Conservation (phyloP, 176 grass and related monocot genomes). For the Miscanthus lutarioriparius region DNA sequence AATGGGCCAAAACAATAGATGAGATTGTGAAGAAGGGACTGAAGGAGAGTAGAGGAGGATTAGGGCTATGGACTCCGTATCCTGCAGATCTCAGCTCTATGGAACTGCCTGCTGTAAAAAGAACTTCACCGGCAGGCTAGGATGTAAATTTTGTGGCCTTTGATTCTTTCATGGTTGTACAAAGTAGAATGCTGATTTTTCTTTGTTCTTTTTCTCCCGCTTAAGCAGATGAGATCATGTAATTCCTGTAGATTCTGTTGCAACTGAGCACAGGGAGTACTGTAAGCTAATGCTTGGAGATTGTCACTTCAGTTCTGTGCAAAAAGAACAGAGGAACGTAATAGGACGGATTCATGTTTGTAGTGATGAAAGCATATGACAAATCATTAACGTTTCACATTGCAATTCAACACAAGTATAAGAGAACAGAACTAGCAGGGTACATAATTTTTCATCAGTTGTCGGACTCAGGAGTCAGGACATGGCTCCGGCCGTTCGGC, state of each 20-base stretch:
- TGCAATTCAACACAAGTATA: not conserved
- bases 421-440: not conserved
- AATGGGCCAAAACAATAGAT: slow-evolving; percentile 89
- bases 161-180: slow-evolving; percentile 21
- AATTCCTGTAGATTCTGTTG: slow-evolving; percentile 10
- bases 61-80: slow-evolving; percentile 82
- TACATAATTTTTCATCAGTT: too few species aligned
- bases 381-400: not conserved
- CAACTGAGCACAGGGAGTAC: not conserved
- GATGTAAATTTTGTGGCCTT: not conserved
- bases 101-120: slow-evolving; percentile 62
- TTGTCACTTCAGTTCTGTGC: not conserved
- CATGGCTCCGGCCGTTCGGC: too few species aligned
- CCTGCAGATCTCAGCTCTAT: slow-evolving; percentile 63
- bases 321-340: not conserved
- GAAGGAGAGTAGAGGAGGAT: slow-evolving; percentile 83
- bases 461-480: too few species aligned
- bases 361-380: not conserved
- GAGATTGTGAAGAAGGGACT: slow-evolving; percentile 73
- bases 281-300: not conserved
- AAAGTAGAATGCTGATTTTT: not conserved
- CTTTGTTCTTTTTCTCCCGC: not conserved
- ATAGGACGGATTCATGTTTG: not conserved
- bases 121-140: slow-evolving; percentile 80
- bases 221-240: not conserved